These are phyloP conservation scores for Microsporum audouinii DNA, from an alignment of 2,329 filamentous ascomycete species.

Conservation along the genomic window DNA sequence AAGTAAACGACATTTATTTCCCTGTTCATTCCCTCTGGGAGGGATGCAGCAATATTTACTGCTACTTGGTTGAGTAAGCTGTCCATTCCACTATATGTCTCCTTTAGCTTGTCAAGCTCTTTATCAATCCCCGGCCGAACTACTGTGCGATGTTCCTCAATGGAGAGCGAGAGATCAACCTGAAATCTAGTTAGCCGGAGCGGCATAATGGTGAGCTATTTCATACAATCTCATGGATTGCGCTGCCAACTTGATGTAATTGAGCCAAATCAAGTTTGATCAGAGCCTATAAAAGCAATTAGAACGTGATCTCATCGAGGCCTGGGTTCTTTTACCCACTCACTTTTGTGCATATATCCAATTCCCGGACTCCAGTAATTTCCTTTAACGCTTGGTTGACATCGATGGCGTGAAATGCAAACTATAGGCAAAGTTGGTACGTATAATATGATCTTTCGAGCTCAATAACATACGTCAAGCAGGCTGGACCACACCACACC, in stretches of 20 bases:
- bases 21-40: constrained; percentile 48
- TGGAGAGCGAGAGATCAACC: constrained; percentile 71
- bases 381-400: constrained; percentile 54
- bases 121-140: constrained; percentile 61
- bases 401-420: constrained; percentile 59
- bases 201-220: background rate
- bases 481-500: constrained; percentile 64
- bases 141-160: constrained; percentile 57
- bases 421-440: constrained; percentile 34
- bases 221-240: constrained; percentile 54
- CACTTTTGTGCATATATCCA: constrained; percentile 47
- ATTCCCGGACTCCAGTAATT: constrained; percentile 41
- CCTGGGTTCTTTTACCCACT: constrained; percentile 2
- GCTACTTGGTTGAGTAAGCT: constrained; percentile 59
- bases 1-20: constrained; percentile 74
- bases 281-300: constrained; percentile 38
- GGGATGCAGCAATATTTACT: constrained; percentile 47
- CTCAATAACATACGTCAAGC: constrained; percentile 33
- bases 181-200: constrained; percentile 18
- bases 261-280: constrained; percentile 47
- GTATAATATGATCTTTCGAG: background rate
- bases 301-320: background rate
- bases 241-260: constrained; percentile 55
- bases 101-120: constrained; percentile 66
- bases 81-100: constrained; percentile 65